Evolutionary conservation across 257 asterid genomes (phyloP).

Genomic region (Euphrasia confusa): DNA sequence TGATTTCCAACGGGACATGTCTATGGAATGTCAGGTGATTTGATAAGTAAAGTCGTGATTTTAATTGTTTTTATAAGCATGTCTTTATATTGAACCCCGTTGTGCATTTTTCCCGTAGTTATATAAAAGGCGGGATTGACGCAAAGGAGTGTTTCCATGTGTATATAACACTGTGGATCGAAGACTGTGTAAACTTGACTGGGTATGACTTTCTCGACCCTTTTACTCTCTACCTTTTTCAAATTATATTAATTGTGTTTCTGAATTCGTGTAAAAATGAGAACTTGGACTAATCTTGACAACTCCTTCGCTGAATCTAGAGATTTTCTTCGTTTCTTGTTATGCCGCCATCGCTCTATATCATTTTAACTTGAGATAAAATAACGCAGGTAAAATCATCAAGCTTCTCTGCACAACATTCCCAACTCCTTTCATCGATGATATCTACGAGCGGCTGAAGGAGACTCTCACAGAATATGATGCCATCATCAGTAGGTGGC

Average conservation of each 20-base stretch:
- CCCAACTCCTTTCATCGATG: slow-evolving; percentile 83
- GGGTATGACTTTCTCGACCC: slow-evolving; percentile 35
- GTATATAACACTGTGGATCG: slow-evolving; percentile 79
- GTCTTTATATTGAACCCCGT: slow-evolving; percentile 12
- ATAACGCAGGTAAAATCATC: slow-evolving; percentile 58
- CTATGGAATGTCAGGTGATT: slow-evolving; percentile 76
- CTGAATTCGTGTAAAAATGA: neutral
- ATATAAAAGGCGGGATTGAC: slow-evolving; percentile 83
- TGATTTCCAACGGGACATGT: slow-evolving; percentile 77
- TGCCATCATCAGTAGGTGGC: slow-evolving; percentile 86
- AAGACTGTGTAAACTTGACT: slow-evolving; percentile 82
- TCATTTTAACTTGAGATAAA: neutral
- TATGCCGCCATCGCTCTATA: no score
- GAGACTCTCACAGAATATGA: slow-evolving; percentile 76
- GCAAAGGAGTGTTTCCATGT: slow-evolving; percentile 84
- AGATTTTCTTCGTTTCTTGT: no score
- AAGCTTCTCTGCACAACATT: slow-evolving; percentile 34
- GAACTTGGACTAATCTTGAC: neutral
- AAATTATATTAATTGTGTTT: no score
- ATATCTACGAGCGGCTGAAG: slow-evolving; percentile 60
- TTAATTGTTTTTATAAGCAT: neutral
- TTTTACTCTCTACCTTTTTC: neutral
- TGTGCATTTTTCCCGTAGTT: slow-evolving; percentile 40
- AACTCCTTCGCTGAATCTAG: no score
- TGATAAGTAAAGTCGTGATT: neutral